phyloP scores from a whole-genome alignment of 768 basidiomycete genomes.

The Mycena olivaceomarginata region DNA sequence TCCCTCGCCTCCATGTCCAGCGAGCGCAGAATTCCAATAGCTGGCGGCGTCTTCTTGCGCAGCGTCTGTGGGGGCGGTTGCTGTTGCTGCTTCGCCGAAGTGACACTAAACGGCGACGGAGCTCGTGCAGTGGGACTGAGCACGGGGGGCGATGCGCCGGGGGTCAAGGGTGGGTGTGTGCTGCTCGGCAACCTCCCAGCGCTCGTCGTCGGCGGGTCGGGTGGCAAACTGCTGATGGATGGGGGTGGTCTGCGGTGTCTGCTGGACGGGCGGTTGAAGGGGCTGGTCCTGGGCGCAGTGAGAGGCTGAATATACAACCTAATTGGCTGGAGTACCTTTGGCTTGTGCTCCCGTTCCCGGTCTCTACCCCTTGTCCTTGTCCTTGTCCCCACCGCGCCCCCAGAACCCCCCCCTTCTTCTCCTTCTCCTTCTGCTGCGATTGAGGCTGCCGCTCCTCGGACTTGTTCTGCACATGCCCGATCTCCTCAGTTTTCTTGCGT shows the following conservation, averaged over 20 bases:
- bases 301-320: no score
- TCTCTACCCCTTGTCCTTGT: no score
- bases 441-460: no score
- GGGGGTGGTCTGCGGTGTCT: constrained; percentile 50
- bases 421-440: no score
- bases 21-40: constrained; percentile 73
- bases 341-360: no score
- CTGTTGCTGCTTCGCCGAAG: constrained; percentile 40
- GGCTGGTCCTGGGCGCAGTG: constrained; percentile 21
- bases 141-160: constrained; percentile 51
- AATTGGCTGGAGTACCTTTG: no score
- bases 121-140: constrained; percentile 63
- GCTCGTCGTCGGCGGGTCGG: constrained; percentile 59
- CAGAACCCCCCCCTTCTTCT: no score
- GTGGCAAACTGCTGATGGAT: constrained; percentile 61
- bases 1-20: constrained; percentile 61
- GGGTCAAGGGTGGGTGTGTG: no score
- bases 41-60: constrained; percentile 55
- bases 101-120: constrained; percentile 66
- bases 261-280: constrained; percentile 19
- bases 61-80: constrained; percentile 39
- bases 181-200: constrained; percentile 65
- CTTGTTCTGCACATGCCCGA: no score
- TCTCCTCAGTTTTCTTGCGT: no score
- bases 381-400: no score